These are phyloP conservation scores for Mortierella sp. DNA, from an alignment of 371 early-diverging fungal species.

Conservation along the genomic window DNA sequence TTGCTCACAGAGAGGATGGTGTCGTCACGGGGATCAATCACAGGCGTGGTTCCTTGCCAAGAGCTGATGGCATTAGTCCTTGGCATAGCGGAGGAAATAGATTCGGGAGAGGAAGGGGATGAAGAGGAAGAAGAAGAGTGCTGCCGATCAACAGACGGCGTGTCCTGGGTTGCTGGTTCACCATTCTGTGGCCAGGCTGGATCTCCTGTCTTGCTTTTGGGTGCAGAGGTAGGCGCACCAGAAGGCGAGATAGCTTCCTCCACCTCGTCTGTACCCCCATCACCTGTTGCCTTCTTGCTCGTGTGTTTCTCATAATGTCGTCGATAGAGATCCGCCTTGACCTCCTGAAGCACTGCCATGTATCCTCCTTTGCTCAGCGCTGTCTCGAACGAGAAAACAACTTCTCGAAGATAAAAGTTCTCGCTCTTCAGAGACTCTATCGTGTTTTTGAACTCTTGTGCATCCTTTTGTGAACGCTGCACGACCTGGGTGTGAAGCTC, in stretches of 20 bases:
- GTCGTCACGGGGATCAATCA: conserved; percentile 2
- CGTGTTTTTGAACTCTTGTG: conserved; percentile 56
- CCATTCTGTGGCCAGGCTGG: too few relatives aligned
- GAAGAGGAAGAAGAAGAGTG: too few relatives aligned
- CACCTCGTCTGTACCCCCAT: neutral
- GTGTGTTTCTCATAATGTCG: conserved; percentile 39
- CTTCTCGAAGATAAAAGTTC: conserved; percentile 64
- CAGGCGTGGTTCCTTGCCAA: neutral
- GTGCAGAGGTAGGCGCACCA: too few relatives aligned
- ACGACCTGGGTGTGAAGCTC: conserved; percentile 57
- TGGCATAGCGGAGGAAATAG: too few relatives aligned
- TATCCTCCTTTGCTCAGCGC: conserved; percentile 46
- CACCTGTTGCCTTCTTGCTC: neutral
- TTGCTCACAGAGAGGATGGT: conserved; percentile 3
- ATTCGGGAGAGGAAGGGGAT: too few relatives aligned
- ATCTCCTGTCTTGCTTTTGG: too few relatives aligned
- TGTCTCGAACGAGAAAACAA: conserved; percentile 61
- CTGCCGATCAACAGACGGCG: too few relatives aligned
- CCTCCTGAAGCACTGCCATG: conserved; percentile 30
- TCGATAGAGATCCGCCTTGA: conserved; percentile 39
- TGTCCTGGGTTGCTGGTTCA: too few relatives aligned
- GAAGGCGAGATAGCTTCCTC: neutral
- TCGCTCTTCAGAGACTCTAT: conserved; percentile 67
- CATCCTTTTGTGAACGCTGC: conserved; percentile 59
- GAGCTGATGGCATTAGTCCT: neutral